These are phyloP conservation scores for Diutina pseudorugosa DNA, from an alignment of 1,139 yeast species.

Conservation along the genomic window DNA sequence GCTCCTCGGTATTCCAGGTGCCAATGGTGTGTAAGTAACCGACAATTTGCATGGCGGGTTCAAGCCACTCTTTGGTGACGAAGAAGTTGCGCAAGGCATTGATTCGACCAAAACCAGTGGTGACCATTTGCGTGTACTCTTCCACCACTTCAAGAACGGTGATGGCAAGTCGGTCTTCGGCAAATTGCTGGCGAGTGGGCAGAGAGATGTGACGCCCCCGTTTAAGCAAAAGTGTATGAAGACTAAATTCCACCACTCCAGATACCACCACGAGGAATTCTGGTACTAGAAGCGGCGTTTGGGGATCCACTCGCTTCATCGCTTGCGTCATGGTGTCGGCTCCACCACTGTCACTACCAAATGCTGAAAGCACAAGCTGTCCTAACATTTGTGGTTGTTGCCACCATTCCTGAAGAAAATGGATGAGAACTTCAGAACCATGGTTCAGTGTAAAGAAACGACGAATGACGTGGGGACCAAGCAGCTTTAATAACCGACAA, in stretches of 20 bases:
- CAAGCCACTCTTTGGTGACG: conserved; percentile 22
- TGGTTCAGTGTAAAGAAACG: conserved; percentile 38
- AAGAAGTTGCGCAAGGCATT: conserved; percentile 15
- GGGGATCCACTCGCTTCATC: background rate
- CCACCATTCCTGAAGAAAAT: conserved; percentile 36
- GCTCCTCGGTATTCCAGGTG: background rate
- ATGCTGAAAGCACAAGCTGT: conserved; percentile 25
- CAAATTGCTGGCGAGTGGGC: background rate
- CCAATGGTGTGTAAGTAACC: conserved; percentile 16
- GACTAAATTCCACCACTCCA: conserved; percentile 25
- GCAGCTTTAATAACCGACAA: conserved; percentile 32
- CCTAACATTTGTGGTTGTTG: conserved; percentile 22
- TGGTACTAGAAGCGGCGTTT: conserved; percentile 16
- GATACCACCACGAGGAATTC: conserved; percentile 28
- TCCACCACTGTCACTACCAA: conserved; percentile 19
- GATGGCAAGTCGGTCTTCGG: conserved; percentile 18
- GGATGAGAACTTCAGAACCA: conserved; percentile 44
- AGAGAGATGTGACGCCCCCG: conserved; percentile 21
- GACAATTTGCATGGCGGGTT: conserved; percentile 27
- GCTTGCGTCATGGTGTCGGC: background rate
- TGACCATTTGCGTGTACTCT: conserved; percentile 20
- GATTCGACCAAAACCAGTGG: conserved; percentile 17
- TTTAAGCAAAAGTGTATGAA: conserved; percentile 19
- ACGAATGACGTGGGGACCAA: conserved; percentile 35
- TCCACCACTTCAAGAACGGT: conserved; percentile 26